phyloP scores from a whole-genome alignment of 441 rosid species.

The Pelargonium myrrhifolium region DNA sequence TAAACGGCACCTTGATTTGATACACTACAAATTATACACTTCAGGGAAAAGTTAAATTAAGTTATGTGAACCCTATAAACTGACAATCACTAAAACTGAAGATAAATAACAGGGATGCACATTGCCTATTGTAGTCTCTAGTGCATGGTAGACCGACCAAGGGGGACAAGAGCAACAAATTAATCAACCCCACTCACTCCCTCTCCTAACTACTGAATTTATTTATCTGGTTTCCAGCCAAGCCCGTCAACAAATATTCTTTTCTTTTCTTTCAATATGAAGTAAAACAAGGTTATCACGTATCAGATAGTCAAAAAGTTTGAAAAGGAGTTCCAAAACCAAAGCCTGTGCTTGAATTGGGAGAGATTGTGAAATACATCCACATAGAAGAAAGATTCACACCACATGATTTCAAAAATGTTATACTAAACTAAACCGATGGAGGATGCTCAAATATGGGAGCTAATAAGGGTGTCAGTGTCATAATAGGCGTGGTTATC shows the following conservation, averaged over 20 bases:
- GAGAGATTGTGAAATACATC: not conserved
- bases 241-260: not conserved
- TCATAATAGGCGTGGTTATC: too few relatives aligned
- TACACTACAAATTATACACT: too few relatives aligned
- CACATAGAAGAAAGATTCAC: too few relatives aligned
- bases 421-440: too few relatives aligned
- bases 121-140: not conserved
- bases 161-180: not conserved
- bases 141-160: not conserved
- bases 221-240: not conserved
- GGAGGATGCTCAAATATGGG: too few relatives aligned
- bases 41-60: too few relatives aligned
- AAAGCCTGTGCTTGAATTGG: not conserved
- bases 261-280: not conserved
- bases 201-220: not conserved
- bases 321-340: not conserved
- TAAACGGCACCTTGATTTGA: not conserved
- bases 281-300: not conserved
- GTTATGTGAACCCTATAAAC: too few relatives aligned
- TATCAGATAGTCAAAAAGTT: too few relatives aligned
- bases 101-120: too few relatives aligned
- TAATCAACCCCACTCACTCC: not conserved
- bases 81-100: too few relatives aligned
- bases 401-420: too few relatives aligned
- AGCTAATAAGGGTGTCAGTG: too few relatives aligned